These are phyloP conservation scores for Gynandropsis gynandra DNA, from an alignment of 345 rosid genomes.

Conservation along the genomic window DNA sequence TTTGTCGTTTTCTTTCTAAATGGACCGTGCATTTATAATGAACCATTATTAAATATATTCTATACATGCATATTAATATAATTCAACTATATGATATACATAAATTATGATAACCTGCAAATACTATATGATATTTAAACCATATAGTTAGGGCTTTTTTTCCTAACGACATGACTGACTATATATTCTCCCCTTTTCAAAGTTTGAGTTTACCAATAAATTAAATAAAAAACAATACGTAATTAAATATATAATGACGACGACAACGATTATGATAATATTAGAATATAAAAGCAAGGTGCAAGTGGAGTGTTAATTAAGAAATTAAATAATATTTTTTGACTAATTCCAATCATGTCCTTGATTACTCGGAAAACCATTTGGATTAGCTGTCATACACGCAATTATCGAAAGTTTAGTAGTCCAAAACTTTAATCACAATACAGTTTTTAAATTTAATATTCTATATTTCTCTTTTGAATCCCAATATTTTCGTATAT, in stretches of 20 bases:
- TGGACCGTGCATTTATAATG: too few species aligned
- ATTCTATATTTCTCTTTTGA: too few species aligned
- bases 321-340: conserved; percentile 19
- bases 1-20: too few species aligned
- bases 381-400: conserved; percentile 31
- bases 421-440: conserved; percentile 16
- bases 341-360: conserved; percentile 20
- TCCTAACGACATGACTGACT: too few species aligned
- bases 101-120: too few species aligned
- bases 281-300: conserved; percentile 19
- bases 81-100: too few species aligned
- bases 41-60: too few species aligned
- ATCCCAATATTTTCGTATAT: too few species aligned
- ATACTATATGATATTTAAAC: too few species aligned
- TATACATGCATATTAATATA: too few species aligned
- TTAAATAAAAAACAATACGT: conserved; percentile 4
- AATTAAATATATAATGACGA: conserved; percentile 13
- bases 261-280: conserved; percentile 16
- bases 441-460: not conserved
- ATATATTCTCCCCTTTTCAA: too few species aligned
- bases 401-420: conserved; percentile 24
- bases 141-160: too few species aligned
- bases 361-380: conserved; percentile 24
- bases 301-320: conserved; percentile 31
- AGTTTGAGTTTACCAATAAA: conserved; percentile 24